Base-by-base conservation (phyloP, 768 basidiomycete genomes). In the Royoungia palumana region DNA sequence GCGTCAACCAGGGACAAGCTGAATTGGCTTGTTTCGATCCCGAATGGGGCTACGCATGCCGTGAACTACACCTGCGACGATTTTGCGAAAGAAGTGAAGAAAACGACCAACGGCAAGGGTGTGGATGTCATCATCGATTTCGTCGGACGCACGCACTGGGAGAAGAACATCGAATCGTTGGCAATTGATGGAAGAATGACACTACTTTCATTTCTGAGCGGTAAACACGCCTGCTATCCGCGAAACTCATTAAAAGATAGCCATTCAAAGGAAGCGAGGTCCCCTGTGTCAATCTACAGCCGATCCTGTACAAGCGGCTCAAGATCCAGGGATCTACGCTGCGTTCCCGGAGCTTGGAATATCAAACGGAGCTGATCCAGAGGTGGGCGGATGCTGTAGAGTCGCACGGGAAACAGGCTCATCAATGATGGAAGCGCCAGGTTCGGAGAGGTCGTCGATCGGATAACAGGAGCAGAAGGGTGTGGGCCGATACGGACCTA, bases 261-360 rank as follows among this genome's bases (percentile, higher is more conserved):
- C 41, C 41, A 41, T 54, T 22, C 48, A 46, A 60, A 87, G 87
- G 86, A 37, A 60, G 66, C 25, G 68, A 73, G 16, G 75, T 83
- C 14, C 64, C 76, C 13, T 70, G 69, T 13, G 70, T 82, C 49
- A 76, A 85, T 64, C 70, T 96, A 39, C 59, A 58, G 6, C 83
- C 82, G 10, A 79, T 96, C 46, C 71, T 95, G 49, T 83, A 74
- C 67, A 97, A 94, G 71, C 83, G 93, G 16, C 79, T 96, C 43
- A 82, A 84, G 21, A 85, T 97, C 43, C 85, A 92, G 67, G 93
- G 94, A 19, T 89, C 90, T 19, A 95, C 92, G 2, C 72, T 96
- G 25, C 82, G 93, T 20, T 81, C 85, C 25, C 81, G 90, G 38
- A 77, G 80, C 21, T 59, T 74, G n/a, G 72, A 77, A 53, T 96